Conservation (phyloP, 2,329 filamentous ascomycete genomes). For the Acrocalymma vagum region DNA sequence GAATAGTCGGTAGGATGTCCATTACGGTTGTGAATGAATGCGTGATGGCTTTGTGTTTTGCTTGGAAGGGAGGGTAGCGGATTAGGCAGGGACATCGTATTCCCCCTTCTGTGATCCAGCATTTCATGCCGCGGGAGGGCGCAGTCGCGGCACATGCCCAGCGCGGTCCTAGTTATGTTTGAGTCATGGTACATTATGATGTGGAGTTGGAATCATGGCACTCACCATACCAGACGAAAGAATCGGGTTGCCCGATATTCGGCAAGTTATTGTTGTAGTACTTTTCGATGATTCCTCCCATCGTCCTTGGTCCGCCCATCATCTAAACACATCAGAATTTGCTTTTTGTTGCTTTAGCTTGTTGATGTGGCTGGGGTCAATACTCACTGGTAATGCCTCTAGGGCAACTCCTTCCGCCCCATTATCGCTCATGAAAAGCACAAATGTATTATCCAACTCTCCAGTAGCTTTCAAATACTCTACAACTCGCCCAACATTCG, state of each 20-base stretch:
- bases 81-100: slow-evolving; percentile 49
- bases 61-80: slow-evolving; percentile 23
- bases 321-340: too few relatives aligned
- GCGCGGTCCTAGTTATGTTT: too few relatives aligned
- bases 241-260: slow-evolving; percentile 43
- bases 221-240: slow-evolving; percentile 48
- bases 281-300: slow-evolving; percentile 34
- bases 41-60: slow-evolving; percentile 21
- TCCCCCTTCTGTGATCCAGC: slow-evolving; percentile 33
- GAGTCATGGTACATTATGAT: too few relatives aligned
- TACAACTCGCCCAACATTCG: slow-evolving; percentile 41
- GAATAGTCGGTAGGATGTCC: slow-evolving; percentile 46
- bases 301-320: slow-evolving; percentile 38
- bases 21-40: slow-evolving; percentile 47
- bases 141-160: slow-evolving; percentile 38
- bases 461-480: slow-evolving; percentile 36
- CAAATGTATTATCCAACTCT: slow-evolving; percentile 46
- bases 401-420: slow-evolving; percentile 45
- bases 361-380: too few relatives aligned
- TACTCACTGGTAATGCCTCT: slow-evolving; percentile 34
- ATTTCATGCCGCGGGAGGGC: slow-evolving; percentile 27
- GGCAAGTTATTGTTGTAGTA: slow-evolving; percentile 48
- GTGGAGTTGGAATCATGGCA: too few relatives aligned
- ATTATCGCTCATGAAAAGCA: slow-evolving; percentile 50
- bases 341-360: too few relatives aligned